A percentile compares a stretch with the other conserved stretches of the same genome.
Conservation (phyloP, 2,329 filamentous ascomycete genomes). For the Bipolaris oryzae region DNA sequence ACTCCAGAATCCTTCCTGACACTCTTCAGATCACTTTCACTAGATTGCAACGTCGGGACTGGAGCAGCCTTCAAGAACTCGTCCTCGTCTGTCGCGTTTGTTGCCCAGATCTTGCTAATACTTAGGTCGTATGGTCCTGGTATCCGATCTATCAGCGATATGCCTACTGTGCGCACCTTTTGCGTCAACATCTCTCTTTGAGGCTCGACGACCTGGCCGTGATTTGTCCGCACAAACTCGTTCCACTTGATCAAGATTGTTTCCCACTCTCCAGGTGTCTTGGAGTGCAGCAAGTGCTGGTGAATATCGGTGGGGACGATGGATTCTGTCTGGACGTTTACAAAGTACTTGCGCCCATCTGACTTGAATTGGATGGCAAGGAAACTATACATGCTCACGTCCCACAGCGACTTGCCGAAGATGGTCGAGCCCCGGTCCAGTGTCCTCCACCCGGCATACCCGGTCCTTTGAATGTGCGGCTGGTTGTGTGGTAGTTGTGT, state of each 20-base stretch:
- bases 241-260: slow-evolving; percentile 89
- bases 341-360: slow-evolving; percentile 88
- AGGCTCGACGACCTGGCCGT: slow-evolving; percentile 89
- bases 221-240: slow-evolving; percentile 93
- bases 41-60: slow-evolving; percentile 28
- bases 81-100: slow-evolving; percentile 64
- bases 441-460: slow-evolving; percentile 91
- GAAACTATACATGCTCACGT: slow-evolving; percentile 87
- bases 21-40: slow-evolving; percentile 27
- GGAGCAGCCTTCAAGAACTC: slow-evolving; percentile 37
- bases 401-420: slow-evolving; percentile 86
- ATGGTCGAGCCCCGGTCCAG: slow-evolving; percentile 75
- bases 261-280: slow-evolving; percentile 86
- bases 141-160: slow-evolving; percentile 86
- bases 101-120: slow-evolving; percentile 88
- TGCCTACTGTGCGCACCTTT: slow-evolving; percentile 82
- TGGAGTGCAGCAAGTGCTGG: slow-evolving; percentile 85
- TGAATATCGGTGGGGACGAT: slow-evolving; percentile 95
- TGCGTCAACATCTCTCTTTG: slow-evolving; percentile 88
- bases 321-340: slow-evolving; percentile 94
- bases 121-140: slow-evolving; percentile 87
- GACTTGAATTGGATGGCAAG: slow-evolving; percentile 88
- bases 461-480: slow-evolving; percentile 76
- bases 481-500: slow-evolving; percentile 77
- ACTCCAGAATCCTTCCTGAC: slow-evolving; percentile 22